Conservation (phyloP, 2,329 filamentous ascomycete species). For the Pseudocercospora macadamiae region DNA sequence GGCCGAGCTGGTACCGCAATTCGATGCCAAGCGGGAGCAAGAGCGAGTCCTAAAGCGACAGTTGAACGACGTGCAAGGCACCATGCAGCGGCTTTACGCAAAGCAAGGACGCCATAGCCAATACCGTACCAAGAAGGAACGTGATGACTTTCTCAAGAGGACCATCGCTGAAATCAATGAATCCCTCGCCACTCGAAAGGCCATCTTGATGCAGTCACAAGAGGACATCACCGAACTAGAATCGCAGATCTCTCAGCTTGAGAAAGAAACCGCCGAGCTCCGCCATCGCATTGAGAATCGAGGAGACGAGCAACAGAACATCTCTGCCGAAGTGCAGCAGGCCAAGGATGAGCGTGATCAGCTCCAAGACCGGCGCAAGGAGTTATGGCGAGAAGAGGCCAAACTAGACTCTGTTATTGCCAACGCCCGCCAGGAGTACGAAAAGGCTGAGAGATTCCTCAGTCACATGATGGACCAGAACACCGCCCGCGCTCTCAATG, state of each 20-base stretch:
- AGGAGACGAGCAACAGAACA: constrained; percentile 70
- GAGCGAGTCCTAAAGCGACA: constrained; percentile 72
- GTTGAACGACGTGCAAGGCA: constrained; percentile 75
- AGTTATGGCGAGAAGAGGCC: constrained; percentile 86
- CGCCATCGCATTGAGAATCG: constrained; percentile 77
- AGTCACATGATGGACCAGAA: constrained; percentile 87
- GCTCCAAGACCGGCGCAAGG: constrained; percentile 82
- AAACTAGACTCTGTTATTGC: constrained; percentile 77
- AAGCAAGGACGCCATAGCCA: constrained; percentile 89
- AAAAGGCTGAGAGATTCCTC: constrained; percentile 75
- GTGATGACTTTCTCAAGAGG: constrained; percentile 78
- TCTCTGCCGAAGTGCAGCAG: constrained; percentile 73
- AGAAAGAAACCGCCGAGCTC: constrained; percentile 71
- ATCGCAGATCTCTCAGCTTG: constrained; percentile 69
- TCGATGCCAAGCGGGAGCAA: constrained; percentile 70
- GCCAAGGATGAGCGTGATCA: constrained; percentile 79
- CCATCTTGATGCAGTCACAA: constrained; percentile 78
- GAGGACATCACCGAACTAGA: constrained; percentile 79
- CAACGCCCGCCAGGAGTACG: constrained; percentile 75
- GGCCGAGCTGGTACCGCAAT: constrained; percentile 72
- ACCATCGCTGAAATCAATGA: constrained; percentile 80
- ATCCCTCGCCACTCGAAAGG: constrained; percentile 77
- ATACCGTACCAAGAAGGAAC: constrained; percentile 85
- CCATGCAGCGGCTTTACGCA: constrained; percentile 77
- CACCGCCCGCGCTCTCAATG: constrained; percentile 83